phyloP scores from a whole-genome alignment of 805 yeast species.

The Kodamaea neixiangensis region DNA sequence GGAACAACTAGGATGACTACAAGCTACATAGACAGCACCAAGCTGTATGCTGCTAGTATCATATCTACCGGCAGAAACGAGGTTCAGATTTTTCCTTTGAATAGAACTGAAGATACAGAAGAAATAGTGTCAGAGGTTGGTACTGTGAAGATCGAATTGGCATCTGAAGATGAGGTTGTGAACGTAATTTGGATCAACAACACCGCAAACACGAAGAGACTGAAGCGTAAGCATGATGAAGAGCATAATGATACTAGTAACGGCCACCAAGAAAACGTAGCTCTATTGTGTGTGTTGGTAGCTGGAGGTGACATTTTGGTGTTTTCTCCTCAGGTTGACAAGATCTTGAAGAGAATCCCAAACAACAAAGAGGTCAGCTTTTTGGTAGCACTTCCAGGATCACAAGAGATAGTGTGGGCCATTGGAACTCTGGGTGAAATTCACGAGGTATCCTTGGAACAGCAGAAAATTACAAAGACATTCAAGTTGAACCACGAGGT shows the following conservation, averaged over 20 bases:
- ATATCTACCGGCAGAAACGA: slow-evolving; percentile 48
- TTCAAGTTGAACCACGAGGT: slow-evolving; percentile 22
- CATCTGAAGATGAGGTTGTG: slow-evolving; percentile 38
- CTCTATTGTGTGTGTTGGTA: slow-evolving; percentile 13
- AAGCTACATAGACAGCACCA: slow-evolving; percentile 27
- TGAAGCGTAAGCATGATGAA: slow-evolving; percentile 7
- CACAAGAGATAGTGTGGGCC: slow-evolving; percentile 25
- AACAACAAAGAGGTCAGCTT: slow-evolving; percentile 10
- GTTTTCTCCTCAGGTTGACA: slow-evolving; percentile 46
- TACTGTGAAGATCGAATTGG: slow-evolving; percentile 39
- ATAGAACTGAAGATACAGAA: slow-evolving; percentile 13
- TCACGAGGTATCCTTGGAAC: slow-evolving; percentile 28
- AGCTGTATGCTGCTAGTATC: slow-evolving; percentile 37
- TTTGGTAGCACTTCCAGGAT: background rate
- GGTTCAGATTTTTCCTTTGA: slow-evolving; percentile 40
- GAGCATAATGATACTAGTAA: background rate
- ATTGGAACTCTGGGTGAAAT: slow-evolving; percentile 16
- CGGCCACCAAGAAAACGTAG: background rate
- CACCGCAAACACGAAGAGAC: background rate
- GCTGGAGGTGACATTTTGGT: slow-evolving; percentile 42
- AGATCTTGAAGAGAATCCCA: slow-evolving; percentile 37
- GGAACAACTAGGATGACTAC: slow-evolving; percentile 4
- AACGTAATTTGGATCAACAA: slow-evolving; percentile 38
- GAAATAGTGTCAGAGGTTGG: slow-evolving; percentile 10
- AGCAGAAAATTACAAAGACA: slow-evolving; percentile 24